These are phyloP conservation scores for Carpinus viminea DNA, from an alignment of 306 rosid genomes.

Conservation along the genomic window DNA sequence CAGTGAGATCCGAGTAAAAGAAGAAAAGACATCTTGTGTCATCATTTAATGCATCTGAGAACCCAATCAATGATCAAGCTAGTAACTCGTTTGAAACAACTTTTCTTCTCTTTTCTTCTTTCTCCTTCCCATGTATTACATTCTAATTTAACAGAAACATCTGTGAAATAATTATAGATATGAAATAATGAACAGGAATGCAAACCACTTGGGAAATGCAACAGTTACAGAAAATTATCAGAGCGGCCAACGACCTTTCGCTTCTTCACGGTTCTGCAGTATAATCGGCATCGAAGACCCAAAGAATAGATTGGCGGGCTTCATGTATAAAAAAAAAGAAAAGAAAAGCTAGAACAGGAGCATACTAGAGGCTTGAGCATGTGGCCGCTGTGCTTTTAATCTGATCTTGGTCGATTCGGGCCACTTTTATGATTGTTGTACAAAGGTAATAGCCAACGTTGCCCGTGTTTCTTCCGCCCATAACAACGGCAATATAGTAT, in stretches of 20 bases:
- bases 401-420: slow-evolving; percentile 67
- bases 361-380: slow-evolving; percentile 20
- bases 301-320: slow-evolving; percentile 14
- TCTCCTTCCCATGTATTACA: slow-evolving; percentile 18
- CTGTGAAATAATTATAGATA: slow-evolving; percentile 14
- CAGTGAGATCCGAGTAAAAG: too few species aligned
- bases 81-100: not conserved
- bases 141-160: slow-evolving; percentile 19
- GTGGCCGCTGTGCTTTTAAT: slow-evolving; percentile 36
- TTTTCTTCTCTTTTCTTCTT: not conserved
- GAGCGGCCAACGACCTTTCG: slow-evolving; percentile 18
- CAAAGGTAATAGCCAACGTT: slow-evolving; percentile 74
- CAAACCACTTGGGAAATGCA: slow-evolving; percentile 17
- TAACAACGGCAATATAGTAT: slow-evolving; percentile 88
- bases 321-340: slow-evolving; percentile 17
- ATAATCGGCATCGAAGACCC: slow-evolving; percentile 9
- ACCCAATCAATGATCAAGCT: not conserved
- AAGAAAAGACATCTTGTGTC: not conserved
- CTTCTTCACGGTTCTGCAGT: slow-evolving; percentile 16
- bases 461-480: slow-evolving; percentile 68
- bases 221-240: slow-evolving; percentile 15
- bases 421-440: slow-evolving; percentile 59
- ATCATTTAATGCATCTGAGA: not conserved
- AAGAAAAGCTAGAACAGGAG: slow-evolving; percentile 27
- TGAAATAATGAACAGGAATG: slow-evolving; percentile 10